Percentiles rank a stretch among this genome's conserved stretches.
These are phyloP conservation scores for Claviceps cyperi DNA, from an alignment of 2,329 filamentous ascomycete species.

Conservation along the genomic window DNA sequence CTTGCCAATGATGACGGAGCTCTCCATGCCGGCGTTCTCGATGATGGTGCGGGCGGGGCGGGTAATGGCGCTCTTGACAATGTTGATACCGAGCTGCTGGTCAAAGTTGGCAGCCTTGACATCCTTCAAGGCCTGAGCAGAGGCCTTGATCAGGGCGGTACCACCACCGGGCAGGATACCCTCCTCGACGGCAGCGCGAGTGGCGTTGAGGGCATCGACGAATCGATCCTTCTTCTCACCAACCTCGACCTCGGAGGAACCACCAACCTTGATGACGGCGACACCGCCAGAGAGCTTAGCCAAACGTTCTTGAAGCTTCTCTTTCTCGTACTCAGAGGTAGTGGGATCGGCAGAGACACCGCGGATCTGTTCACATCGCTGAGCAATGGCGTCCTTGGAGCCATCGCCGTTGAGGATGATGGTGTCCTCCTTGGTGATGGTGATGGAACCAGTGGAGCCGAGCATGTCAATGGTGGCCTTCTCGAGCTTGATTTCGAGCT, in stretches of 20 bases:
- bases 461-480: constrained; percentile 94
- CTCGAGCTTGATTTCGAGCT: constrained; percentile 98
- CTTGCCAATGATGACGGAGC: constrained; percentile 94
- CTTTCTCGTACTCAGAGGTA: constrained; percentile 99
- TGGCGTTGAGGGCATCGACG: constrained; percentile 95
- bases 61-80: constrained; percentile 96
- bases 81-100: constrained; percentile 94
- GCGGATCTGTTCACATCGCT: constrained; percentile 98
- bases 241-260: constrained; percentile 94
- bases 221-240: constrained; percentile 99
- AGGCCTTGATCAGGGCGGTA: constrained; percentile 94
- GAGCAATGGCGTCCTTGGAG: constrained; percentile 80
- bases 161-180: constrained; percentile 98
- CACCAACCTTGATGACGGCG: constrained; percentile 97
- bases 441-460: constrained; percentile 93
- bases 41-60: constrained; percentile 88
- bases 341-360: constrained; percentile 87
- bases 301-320: constrained; percentile 99
- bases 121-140: constrained; percentile 68
- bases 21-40: constrained; percentile 93
- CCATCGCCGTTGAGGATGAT: constrained; percentile 97
- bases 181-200: constrained; percentile 94
- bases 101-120: constrained; percentile 93
- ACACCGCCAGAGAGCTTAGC: constrained; percentile 98
- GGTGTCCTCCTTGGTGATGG: constrained; percentile 99